Evolutionary conservation across 768 basidiomycete species (phyloP), one percentile per base, ranked within the genome.

Genomic region (Psilocybe sp.): DNA sequence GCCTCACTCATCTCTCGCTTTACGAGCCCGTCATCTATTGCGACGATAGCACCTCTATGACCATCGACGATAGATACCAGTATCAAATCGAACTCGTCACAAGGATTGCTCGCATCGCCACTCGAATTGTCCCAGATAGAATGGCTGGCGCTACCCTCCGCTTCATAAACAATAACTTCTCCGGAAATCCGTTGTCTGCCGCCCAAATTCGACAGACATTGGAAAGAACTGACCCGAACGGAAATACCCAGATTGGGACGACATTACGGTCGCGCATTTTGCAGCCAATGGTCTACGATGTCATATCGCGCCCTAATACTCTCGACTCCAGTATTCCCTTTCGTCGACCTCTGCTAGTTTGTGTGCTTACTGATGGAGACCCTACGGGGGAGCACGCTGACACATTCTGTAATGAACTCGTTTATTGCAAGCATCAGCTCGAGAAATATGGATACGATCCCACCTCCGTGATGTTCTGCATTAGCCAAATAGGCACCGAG

Each of bases 21-120:
- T 57, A 59, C 33, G 40, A 48, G 5, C 51, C 47, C 16, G 37
- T 56, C 42, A 57, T 57, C 12, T 57, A 52, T 41, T 60, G 56
- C 43, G 58, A 57, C 42, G 56, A 60, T 42, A 60, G 64, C 38
- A 34, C 36, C 8, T 65, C 64, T 1, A 65, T 65, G 64, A 41
- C 15, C 4, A 12, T 4, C 10, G 53, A 58, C 16, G 40, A 46
- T 32, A 49, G 58, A 18, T 63, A 46, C 50, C 8, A 49, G 16
- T 32, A 51, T 14, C 49, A 51, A 40, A 32, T 40, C 5, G 42
- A 54, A 33, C 46, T 59, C 18, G 58, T 59, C 15, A 32, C 19
- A 7, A 49, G 55, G 13, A 57, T 59, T 2, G 49, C 58, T 4
- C 41, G 52, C 33, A 53, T 65, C 40, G 51, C 64, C 5, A 65